Base-by-base conservation (phyloP, 225 moss, liverwort and hornwort species). In the Pseudisothecium myosuroides region DNA sequence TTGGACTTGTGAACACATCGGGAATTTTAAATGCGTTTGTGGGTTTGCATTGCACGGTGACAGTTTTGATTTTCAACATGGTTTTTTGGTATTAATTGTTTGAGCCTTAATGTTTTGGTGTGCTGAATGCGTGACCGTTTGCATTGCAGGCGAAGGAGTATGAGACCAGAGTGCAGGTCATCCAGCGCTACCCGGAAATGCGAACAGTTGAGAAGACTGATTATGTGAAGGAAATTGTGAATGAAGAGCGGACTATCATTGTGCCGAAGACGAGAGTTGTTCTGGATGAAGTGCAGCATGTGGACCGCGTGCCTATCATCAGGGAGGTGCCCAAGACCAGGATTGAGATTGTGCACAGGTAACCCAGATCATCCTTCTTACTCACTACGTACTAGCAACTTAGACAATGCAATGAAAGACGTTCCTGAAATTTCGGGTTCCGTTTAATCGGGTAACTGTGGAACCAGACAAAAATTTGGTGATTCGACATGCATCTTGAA, bases 141-240 rank as follows among this genome's bases (percentile, higher is more conserved):
- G 27, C 23, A 13, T 64, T 83, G 88, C 91, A 95, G 95, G 85
- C 94, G 5, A 95, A 92, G 88, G 95, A 95, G 73, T 95, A 83
- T 31, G 95, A 95, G 86, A 95, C 95, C 22, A 86, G 94, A 65
- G 94, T 95, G 13, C 94, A 95, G 55, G 88, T 95, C 9, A 94
- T 94, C 12, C 95, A 95, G 83, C 88, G 91, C 29, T 93, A 92
- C 59, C 95, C 95, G 10, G 95, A 95, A 76, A 94, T 95, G 95
- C 90, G 91, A 87, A 92, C 92, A 12, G 94, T 95, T 41, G 95
- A 95, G 82, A 93, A 95, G 31, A 94, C 94, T 14, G 92, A 90
- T 32, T 94, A 77, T 54, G 94, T 95, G 81, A 94, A 95, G 90
- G 95, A 95, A 65, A 88, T 95, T 5, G 67, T 87, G 47, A 86